These are phyloP conservation scores for Cladosporium sp. DNA, from an alignment of 2,329 filamentous ascomycete genomes.

Conservation along the genomic window DNA sequence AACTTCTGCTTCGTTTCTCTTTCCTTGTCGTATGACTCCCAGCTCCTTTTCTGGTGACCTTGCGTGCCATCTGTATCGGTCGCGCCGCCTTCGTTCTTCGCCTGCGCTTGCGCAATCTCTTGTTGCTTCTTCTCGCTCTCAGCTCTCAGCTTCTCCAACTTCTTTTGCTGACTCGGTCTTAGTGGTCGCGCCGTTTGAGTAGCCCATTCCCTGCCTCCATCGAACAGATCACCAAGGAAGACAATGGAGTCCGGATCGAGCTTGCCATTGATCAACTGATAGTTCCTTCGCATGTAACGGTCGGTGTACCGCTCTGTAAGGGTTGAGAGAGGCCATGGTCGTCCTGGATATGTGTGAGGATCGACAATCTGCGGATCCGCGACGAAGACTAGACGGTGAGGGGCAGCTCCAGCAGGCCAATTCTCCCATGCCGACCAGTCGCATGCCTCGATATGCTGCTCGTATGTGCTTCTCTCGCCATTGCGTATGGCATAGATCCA, in stretches of 20 bases:
- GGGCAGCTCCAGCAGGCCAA: slow-evolving; percentile 76
- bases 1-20: neutral
- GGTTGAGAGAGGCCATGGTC: slow-evolving; percentile 67
- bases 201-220: slow-evolving; percentile 93
- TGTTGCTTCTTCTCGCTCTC: slow-evolving; percentile 9
- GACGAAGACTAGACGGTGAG: slow-evolving; percentile 79
- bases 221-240: slow-evolving; percentile 92
- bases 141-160: slow-evolving; percentile 15
- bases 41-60: slow-evolving; percentile 14
- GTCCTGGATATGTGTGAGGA: slow-evolving; percentile 87
- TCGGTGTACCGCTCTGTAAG: slow-evolving; percentile 74
- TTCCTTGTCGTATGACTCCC: slow-evolving; percentile 16
- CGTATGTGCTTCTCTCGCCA: slow-evolving; percentile 79
- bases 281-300: slow-evolving; percentile 81
- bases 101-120: slow-evolving; percentile 52
- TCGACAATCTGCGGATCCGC: slow-evolving; percentile 91
- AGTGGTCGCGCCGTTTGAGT: slow-evolving; percentile 43
- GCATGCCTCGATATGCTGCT: slow-evolving; percentile 65
- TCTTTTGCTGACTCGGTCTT: slow-evolving; percentile 19
- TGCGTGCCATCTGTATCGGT: neutral
- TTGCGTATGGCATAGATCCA: slow-evolving; percentile 79
- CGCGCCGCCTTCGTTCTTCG: neutral
- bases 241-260: slow-evolving; percentile 83
- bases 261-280: slow-evolving; percentile 68
- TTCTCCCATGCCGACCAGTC: slow-evolving; percentile 85